Base-by-base conservation (phyloP, 1,139 yeast genomes). In the Zygosaccharomyces pseudobailii region DNA sequence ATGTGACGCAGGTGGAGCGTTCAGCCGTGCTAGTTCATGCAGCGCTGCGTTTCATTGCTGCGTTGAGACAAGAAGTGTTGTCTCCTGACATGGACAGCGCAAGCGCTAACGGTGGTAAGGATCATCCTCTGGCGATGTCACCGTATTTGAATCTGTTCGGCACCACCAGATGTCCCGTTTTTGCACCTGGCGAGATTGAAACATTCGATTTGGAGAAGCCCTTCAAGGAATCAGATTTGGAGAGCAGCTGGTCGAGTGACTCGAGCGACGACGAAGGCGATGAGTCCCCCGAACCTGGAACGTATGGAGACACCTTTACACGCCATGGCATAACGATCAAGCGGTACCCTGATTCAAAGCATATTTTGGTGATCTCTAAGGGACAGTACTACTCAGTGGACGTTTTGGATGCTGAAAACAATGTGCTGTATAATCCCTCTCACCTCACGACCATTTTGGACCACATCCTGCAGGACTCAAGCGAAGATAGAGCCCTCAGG, bases 121-220 rank as follows among this genome's bases (percentile, higher is more conserved):
- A 73, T 1, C 70, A 67, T 24, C 80, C 82, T 0, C 67, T 83
- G 48, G 78, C 88, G 4, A 85, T 84, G 90, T 71, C 71, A 38
- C 82, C 89, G 36, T 84, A 82, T 63, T 64, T 68, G 49, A 80
- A 80, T 55, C 66, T 85, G 36, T 84, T 85, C 65, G 88, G 88
- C 8, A 75, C 87, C 6, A 77, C 88, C 0, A 71, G 89, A 50
- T 65, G 76, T 5, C 90, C 92, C 0, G 73, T 72, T 24, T 58
- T 59, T 38, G 59, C 50, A 38, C 46, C 54, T 5, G 63, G 61
- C n/a, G 67, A 65, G 40, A 51, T 58, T 13, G 66, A 61, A 36
- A 51, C 52, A 24, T 61, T 63, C 30, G 64, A 63, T 48, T 41
- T 63, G 45, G 53, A 58, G 41, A 61, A 59, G 47, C 63, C 64